Evolutionary conservation across 305 asterid species (phyloP).

Genomic region (Fraxinus albicans): DNA sequence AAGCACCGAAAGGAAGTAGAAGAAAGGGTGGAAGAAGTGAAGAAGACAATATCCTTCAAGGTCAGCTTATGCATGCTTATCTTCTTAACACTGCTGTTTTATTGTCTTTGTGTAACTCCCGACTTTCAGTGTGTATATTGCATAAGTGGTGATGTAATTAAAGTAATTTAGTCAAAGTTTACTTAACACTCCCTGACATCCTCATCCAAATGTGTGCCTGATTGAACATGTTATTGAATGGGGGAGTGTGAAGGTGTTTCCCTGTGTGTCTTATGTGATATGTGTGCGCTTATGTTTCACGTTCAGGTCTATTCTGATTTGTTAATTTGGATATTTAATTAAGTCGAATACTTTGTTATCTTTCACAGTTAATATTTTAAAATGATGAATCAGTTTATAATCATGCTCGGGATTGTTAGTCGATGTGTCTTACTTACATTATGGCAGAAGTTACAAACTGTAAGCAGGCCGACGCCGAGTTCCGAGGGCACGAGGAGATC

Average conservation of each 20-base stretch:
- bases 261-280: background rate
- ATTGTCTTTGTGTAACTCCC: background rate
- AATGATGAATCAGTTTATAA: constrained; percentile 24
- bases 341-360: background rate
- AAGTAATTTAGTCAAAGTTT: background rate
- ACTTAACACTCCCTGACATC: background rate
- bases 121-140: background rate
- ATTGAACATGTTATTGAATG: background rate
- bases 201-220: background rate
- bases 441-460: constrained; percentile 96
- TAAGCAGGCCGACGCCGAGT: constrained; percentile 84
- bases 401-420: constrained; percentile 56
- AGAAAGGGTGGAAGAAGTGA: constrained; percentile 70
- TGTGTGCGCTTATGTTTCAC: background rate
- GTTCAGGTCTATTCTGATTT: background rate
- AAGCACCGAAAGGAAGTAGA: constrained; percentile 71
- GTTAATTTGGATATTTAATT: background rate
- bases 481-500: constrained; percentile 88
- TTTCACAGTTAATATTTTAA: background rate
- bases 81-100: background rate
- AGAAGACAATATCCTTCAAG: constrained; percentile 62
- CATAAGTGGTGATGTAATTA: background rate
- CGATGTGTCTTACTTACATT: constrained; percentile 87
- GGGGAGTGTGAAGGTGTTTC: background rate
- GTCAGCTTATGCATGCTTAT: constrained; percentile 48